These are phyloP conservation scores for Neofusicoccum cordaticola DNA, from an alignment of 2,329 filamentous ascomycete genomes.

Conservation along the genomic window DNA sequence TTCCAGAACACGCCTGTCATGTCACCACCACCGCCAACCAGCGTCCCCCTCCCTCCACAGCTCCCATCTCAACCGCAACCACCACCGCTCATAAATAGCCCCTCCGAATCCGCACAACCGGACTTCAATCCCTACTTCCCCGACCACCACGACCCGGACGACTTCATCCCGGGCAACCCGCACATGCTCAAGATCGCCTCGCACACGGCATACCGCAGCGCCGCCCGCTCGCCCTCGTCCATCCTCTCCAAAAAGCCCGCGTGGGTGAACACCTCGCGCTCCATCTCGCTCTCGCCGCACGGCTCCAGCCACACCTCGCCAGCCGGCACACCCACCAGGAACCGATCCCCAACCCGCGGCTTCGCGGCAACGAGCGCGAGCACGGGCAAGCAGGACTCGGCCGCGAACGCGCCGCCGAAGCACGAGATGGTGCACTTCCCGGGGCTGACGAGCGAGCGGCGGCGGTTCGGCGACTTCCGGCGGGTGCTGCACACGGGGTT, in stretches of 20 bases:
- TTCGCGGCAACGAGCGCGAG: background rate
- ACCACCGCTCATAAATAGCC: background rate
- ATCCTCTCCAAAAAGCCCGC: constrained; percentile 12
- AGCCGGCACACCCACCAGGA: background rate
- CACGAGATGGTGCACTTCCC: constrained; percentile 61
- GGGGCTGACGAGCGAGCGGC: constrained; percentile 52
- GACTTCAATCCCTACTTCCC: too few species aligned
- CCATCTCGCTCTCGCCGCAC: background rate
- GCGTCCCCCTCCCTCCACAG: background rate
- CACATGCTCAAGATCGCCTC: constrained; percentile 27
- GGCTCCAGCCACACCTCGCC: background rate
- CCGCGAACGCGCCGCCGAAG: constrained; percentile 26
- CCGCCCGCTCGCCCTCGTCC: constrained; percentile 17
- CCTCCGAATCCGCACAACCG: too few species aligned
- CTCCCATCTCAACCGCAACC: background rate
- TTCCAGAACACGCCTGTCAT: background rate
- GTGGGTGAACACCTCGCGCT: constrained; percentile 10
- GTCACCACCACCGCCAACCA: background rate
- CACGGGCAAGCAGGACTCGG: constrained; percentile 25
- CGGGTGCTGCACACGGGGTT: constrained; percentile 62
- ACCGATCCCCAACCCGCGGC: background rate
- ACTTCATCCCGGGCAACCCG: constrained; percentile 3
- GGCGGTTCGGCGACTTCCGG: constrained; percentile 58
- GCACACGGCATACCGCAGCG: constrained; percentile 22
- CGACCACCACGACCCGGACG: background rate